Conservation (phyloP, 345 rosid species). For the Gossypium longicalyx region DNA sequence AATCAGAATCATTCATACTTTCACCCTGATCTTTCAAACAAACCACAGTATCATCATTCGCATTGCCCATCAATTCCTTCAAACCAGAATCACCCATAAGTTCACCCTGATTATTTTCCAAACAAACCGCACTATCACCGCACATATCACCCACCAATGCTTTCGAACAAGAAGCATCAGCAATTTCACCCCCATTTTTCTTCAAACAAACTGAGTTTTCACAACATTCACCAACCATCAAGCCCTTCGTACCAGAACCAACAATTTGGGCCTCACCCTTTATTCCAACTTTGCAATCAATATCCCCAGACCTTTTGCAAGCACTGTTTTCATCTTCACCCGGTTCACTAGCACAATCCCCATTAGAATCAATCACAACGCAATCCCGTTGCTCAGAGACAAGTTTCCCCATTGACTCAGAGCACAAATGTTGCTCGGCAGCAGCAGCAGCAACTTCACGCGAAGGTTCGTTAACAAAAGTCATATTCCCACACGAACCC, state of each 20-base stretch:
- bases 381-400: slow-evolving; percentile 22
- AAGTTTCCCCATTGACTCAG: slow-evolving; percentile 12
- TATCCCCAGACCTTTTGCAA: slow-evolving; percentile 18
- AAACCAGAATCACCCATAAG: slow-evolving; percentile 3
- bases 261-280: slow-evolving; percentile 7
- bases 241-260: background rate
- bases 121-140: background rate
- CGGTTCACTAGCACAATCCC: slow-evolving; percentile 14
- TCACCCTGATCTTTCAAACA: background rate
- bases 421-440: slow-evolving; percentile 21
- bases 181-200: background rate
- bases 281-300: background rate
- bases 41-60: background rate
- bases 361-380: slow-evolving; percentile 24
- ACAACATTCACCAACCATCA: background rate
- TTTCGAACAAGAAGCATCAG: slow-evolving; percentile 5
- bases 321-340: slow-evolving; percentile 24
- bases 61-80: slow-evolving; percentile 1
- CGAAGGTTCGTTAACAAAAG: slow-evolving; percentile 14
- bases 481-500: slow-evolving; percentile 31
- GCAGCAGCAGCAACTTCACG: slow-evolving; percentile 10
- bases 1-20: background rate
- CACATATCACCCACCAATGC: slow-evolving; percentile 1
- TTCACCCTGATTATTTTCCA: slow-evolving; percentile 8
- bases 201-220: background rate